A percentile compares a stretch with the other conserved stretches of the same genome.
These are phyloP conservation scores for Colletotrichum higginsianum DNA, from an alignment of 2,329 filamentous ascomycete genomes.

Conservation along the genomic window DNA sequence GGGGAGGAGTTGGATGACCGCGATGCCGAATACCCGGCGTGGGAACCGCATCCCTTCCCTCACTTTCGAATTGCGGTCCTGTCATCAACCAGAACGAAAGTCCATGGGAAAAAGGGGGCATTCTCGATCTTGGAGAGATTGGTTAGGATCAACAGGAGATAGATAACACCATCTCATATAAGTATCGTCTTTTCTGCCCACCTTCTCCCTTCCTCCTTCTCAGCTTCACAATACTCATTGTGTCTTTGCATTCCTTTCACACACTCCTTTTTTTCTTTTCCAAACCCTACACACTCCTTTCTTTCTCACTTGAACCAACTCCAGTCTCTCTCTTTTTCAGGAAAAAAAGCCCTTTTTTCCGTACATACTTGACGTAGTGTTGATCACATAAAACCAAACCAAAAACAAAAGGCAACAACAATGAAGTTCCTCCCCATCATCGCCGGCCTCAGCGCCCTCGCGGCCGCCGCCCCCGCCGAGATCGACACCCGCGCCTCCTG, in stretches of 20 bases:
- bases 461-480: constrained; percentile 44
- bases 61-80: not conserved
- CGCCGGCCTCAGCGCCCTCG: constrained; percentile 48
- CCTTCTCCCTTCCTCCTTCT: not conserved
- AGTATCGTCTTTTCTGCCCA: constrained; percentile 12
- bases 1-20: constrained; percentile 13
- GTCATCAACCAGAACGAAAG: not conserved
- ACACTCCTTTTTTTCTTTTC: constrained; percentile 12
- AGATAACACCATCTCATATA: constrained; percentile 1
- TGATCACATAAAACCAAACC: constrained; percentile 13
- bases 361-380: constrained; percentile 33
- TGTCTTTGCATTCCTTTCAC: constrained; percentile 30
- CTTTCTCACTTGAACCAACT: constrained; percentile 18
- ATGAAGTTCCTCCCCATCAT: constrained; percentile 38
- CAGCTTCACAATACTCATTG: constrained; percentile 6
- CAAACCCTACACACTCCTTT: not conserved
- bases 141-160: not conserved
- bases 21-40: constrained; percentile 22
- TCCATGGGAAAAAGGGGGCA: not conserved
- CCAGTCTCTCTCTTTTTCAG: constrained; percentile 21
- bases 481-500: constrained; percentile 54
- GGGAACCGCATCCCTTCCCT: not conserved
- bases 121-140: not conserved
- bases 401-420: constrained; percentile 12
- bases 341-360: not conserved